Conservation (phyloP, 148 eudicot genomes). For the Cornus controversa region DNA sequence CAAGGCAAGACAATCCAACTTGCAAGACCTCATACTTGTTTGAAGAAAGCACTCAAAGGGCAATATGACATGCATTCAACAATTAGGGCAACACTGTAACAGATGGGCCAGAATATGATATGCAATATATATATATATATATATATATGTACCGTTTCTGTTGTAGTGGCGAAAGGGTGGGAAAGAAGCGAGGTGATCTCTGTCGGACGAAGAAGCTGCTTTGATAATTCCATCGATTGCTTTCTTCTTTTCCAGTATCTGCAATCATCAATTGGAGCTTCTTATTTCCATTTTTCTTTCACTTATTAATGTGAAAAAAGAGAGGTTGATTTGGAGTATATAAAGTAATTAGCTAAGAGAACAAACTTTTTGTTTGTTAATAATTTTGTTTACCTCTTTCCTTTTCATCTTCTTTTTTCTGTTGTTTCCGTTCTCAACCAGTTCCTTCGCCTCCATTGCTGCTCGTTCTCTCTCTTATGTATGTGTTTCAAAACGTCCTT, state of each 20-base stretch:
- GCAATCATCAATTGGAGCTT: constrained; percentile 7
- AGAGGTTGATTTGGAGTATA: too few species aligned
- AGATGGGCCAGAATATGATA: background rate
- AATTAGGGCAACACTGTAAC: background rate
- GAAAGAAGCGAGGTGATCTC: constrained; percentile 56
- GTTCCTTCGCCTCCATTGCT: constrained; percentile 7
- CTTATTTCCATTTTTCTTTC: background rate
- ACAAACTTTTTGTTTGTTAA: too few species aligned
- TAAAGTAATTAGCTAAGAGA: too few species aligned
- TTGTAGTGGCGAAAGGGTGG: constrained; percentile 50
- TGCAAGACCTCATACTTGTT: too few species aligned
- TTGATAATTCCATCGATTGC: constrained; percentile 41
- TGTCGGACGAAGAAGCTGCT: constrained; percentile 49
- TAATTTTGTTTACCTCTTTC: constrained; percentile 10
- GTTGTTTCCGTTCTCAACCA: background rate
- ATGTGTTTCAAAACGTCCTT: too few species aligned
- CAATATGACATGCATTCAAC: too few species aligned
- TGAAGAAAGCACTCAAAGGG: too few species aligned
- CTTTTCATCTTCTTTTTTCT: constrained; percentile 10
- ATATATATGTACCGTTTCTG: constrained; percentile 37
- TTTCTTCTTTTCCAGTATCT: constrained; percentile 74
- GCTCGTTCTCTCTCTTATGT: too few species aligned
- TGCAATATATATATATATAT: background rate
- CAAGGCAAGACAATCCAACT: background rate
- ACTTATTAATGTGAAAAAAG: background rate